These are phyloP conservation scores for Zopfia rhizophila DNA, from an alignment of 2,329 filamentous ascomycete genomes.

Conservation along the genomic window DNA sequence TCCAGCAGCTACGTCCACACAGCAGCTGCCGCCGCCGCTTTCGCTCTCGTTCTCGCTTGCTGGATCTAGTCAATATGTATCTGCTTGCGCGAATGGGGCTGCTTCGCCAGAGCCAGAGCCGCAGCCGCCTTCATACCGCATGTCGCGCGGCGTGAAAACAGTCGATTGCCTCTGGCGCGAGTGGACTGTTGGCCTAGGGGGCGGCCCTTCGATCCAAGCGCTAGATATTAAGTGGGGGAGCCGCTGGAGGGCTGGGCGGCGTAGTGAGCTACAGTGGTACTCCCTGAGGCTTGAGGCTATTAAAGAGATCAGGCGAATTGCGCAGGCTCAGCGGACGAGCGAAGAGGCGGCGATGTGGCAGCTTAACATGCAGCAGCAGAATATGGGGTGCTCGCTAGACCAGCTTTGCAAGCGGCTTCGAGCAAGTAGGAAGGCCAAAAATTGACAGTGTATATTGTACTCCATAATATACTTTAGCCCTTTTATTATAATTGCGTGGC, in stretches of 20 bases:
- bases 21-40: background rate
- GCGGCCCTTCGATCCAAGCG: conserved; percentile 2
- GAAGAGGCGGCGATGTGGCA: conserved; percentile 9
- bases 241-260: conserved; percentile 4
- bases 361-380: conserved; percentile 6
- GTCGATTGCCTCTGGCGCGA: conserved; percentile 7
- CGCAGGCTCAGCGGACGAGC: conserved; percentile 4
- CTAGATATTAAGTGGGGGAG: conserved; percentile 3
- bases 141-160: background rate
- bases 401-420: conserved; percentile 12
- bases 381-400: conserved; percentile 9
- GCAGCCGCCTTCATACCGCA: background rate
- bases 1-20: background rate
- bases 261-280: conserved; percentile 10
- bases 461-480: too few relatives aligned
- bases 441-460: too few relatives aligned
- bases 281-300: conserved; percentile 8
- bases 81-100: conserved; percentile 1
- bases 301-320: conserved; percentile 8
- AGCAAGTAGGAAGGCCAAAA: conserved; percentile 5
- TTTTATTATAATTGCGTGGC: too few relatives aligned
- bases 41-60: background rate
- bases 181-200: conserved; percentile 2
- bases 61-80: conserved; percentile 4
- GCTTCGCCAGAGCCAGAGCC: background rate